These are phyloP conservation scores for Boletus calvinii DNA, from an alignment of 1,284 basidiomycete genomes.

Conservation along the genomic window DNA sequence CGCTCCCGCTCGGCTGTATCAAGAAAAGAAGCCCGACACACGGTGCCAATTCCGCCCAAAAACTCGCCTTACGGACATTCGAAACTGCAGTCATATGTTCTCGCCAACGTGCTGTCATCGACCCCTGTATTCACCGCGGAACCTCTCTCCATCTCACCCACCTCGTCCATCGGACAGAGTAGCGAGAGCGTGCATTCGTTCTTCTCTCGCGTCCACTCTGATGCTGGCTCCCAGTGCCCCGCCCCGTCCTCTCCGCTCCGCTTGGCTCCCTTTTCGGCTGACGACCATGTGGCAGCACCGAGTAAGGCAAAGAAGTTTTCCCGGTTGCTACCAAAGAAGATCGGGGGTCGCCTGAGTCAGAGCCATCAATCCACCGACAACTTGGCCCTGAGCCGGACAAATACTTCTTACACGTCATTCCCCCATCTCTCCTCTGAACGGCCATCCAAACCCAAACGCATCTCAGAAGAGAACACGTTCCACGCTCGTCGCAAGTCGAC, in stretches of 20 bases:
- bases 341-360: conserved; percentile 30
- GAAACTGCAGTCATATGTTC: conserved; percentile 29
- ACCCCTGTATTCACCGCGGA: conserved; percentile 33
- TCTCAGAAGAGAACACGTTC: conserved; percentile 35
- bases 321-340: conserved; percentile 34
- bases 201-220: conserved; percentile 25
- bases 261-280: conserved; percentile 28
- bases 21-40: conserved; percentile 31
- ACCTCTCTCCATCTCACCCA: conserved; percentile 29
- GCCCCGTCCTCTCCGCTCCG: conserved; percentile 32
- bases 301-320: conserved; percentile 31
- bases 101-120: conserved; percentile 27
- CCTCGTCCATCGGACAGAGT: conserved; percentile 27
- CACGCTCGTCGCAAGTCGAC: conserved; percentile 37
- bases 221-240: conserved; percentile 21
- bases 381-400: conserved; percentile 24
- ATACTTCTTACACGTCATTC: conserved; percentile 32
- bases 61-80: conserved; percentile 35
- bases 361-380: conserved; percentile 32
- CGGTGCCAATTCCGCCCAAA: conserved; percentile 24
- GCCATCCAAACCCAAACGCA: conserved; percentile 26
- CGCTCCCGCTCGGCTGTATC: conserved; percentile 36
- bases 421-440: conserved; percentile 27
- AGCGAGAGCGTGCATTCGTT: conserved; percentile 31
- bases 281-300: conserved; percentile 19